phyloP scores from a whole-genome alignment of 331 rosid species.

The Quercus tomentella region DNA sequence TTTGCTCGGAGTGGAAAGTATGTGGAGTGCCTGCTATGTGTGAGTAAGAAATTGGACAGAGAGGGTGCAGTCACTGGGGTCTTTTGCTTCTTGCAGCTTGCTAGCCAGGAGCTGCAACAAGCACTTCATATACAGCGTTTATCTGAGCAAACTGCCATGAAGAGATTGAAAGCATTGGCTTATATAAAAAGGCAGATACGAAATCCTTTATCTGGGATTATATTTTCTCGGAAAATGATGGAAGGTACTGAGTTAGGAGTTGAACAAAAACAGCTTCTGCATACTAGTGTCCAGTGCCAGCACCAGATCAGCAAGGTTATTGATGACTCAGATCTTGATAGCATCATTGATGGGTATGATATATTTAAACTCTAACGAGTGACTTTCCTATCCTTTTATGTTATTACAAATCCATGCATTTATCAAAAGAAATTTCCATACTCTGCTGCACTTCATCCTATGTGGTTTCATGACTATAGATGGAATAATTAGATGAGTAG shows the following conservation, averaged over 20 bases:
- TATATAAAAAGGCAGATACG: conserved; percentile 76
- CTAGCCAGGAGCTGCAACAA: conserved; percentile 88
- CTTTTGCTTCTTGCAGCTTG: conserved; percentile 95
- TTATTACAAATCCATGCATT: not conserved
- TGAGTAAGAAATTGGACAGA: conserved; percentile 68
- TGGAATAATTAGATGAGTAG: not conserved
- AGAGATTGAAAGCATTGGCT: conserved; percentile 69
- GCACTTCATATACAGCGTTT: conserved; percentile 84
- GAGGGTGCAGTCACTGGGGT: conserved; percentile 82
- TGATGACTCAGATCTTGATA: conserved; percentile 84
- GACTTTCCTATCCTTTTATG: not conserved
- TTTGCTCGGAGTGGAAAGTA: conserved; percentile 59
- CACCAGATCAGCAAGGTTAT: conserved; percentile 83
- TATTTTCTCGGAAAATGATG: conserved; percentile 64
- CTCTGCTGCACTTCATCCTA: not conserved
- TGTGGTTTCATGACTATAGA: not conserved
- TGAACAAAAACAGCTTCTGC: conserved; percentile 70
- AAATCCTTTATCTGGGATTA: conserved; percentile 70
- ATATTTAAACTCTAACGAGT: not conserved
- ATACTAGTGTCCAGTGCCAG: conserved; percentile 76
- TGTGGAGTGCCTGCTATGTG: conserved; percentile 79
- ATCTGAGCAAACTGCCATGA: conserved; percentile 71
- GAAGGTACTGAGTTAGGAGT: conserved; percentile 67
- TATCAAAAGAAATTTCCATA: not conserved
- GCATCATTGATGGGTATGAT: conserved; percentile 80